Conservation (phyloP, 2,329 filamentous ascomycete genomes). For the Arthrobotrys musiformis region DNA sequence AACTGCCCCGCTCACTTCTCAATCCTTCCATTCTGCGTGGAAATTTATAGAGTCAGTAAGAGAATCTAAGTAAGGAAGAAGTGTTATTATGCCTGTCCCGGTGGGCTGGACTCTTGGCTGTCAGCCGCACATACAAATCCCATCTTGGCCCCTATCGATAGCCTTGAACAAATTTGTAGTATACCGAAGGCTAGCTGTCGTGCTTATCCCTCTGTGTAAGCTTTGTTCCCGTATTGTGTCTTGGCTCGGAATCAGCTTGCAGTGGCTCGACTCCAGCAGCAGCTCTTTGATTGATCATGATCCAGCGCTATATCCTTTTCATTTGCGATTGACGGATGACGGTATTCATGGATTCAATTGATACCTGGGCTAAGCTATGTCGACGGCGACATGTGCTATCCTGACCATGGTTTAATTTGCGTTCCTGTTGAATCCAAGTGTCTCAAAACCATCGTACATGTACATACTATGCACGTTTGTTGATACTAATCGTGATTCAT, state of each 20-base stretch:
- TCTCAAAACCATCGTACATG: too few species aligned
- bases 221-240: background rate
- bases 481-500: too few species aligned
- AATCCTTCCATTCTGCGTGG: conserved; percentile 28
- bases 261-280: too few species aligned
- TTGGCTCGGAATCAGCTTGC: conserved; percentile 17
- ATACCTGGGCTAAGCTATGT: too few species aligned
- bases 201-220: conserved; percentile 30
- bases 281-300: too few species aligned
- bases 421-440: too few species aligned
- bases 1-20: background rate
- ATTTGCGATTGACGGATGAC: too few species aligned
- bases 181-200: background rate
- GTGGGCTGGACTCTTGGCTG: conserved; percentile 34
- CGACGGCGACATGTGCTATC: too few species aligned
- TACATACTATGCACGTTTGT: too few species aligned
- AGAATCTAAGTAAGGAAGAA: background rate
- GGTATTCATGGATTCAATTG: too few species aligned
- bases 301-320: too few species aligned
- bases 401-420: too few species aligned
- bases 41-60: background rate
- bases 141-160: conserved; percentile 26
- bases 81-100: conserved; percentile 16
- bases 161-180: conserved; percentile 2
- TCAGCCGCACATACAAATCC: conserved; percentile 46